Base-by-base conservation (phyloP, 2,329 filamentous ascomycete genomes). In the Waltergamsia citrina region DNA sequence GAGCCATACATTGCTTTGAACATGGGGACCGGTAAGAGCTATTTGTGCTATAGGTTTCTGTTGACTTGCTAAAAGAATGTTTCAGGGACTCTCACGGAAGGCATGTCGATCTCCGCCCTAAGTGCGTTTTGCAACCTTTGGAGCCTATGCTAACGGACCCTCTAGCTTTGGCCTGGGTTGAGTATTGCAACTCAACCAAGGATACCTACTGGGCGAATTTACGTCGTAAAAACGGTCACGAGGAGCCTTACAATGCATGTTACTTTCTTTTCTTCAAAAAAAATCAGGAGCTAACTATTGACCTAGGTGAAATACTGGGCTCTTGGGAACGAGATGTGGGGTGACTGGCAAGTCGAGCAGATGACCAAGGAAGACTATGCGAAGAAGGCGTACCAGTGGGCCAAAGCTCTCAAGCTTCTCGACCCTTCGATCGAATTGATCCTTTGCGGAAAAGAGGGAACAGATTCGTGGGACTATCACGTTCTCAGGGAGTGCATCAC, bases 281-380 rank as follows among this genome's bases (percentile, higher is more conserved):
- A n/a, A 6, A 9, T 30, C 28, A 8, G 17, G 5, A n/a, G 11
- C 17, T 6, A 11, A 5, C 7, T 30, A n/a, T 24, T 16, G n/a
- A n/a, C n/a, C n/a, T n/a, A n/a, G n/a, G 56, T 52, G 47, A 86
- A 85, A 59, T 90, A 88, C 65, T 92, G 85, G 85, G 83, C 82
- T 2, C 71, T 92, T 18, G 85, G 85, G 8, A 92, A 92, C 56
- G 78, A 82, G 52, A 65, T 69, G 53, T 81, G 72, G 70, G 78
- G 77, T 5, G 70, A 74, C 14, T 81, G 67, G 68, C 77, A 82
- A 54, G 71, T 83, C 38, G 75, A 67, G 44, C 73, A 81, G 56
- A 71, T 76, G 67, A 80, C 75, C 42, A 76, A 79, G 52, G 76
- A 80, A 47, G 74, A 73, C 57, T 84, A 83, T 51, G 74, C 78